Evolutionary conservation across 140 eudicot species (phyloP).

Genomic region (Bidens hawaiensis): DNA sequence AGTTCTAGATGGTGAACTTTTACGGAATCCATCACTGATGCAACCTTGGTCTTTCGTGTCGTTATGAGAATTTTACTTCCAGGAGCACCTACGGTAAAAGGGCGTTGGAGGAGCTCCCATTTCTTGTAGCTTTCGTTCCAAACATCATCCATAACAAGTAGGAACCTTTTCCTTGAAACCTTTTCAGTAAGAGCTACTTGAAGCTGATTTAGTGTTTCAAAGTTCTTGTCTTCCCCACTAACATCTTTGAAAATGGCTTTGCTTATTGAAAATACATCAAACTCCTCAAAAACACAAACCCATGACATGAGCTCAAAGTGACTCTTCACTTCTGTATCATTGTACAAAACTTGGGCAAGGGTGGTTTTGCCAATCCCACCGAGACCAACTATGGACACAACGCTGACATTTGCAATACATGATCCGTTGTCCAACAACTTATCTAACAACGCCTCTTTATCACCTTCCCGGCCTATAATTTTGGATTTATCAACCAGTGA

Average conservation of each 20-base stretch:
- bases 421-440: slow-evolving; percentile 13
- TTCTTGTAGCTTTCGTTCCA: slow-evolving; percentile 2
- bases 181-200: slow-evolving; percentile 19
- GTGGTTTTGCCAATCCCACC: too few species aligned
- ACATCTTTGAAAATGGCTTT: slow-evolving; percentile 16
- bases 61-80: slow-evolving; percentile 43
- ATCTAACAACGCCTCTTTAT: slow-evolving; percentile 22
- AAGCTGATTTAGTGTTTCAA: slow-evolving; percentile 15
- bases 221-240: not conserved
- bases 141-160: slow-evolving; percentile 8
- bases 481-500: slow-evolving; percentile 24
- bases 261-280: slow-evolving; percentile 10
- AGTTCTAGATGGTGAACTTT: not conserved
- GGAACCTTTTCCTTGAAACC: slow-evolving; percentile 6
- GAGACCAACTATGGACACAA: slow-evolving; percentile 34
- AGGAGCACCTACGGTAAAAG: slow-evolving; percentile 24
- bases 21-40: slow-evolving; percentile 8
- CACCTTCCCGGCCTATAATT: slow-evolving; percentile 28
- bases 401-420: not conserved
- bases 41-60: slow-evolving; percentile 28
- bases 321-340: slow-evolving; percentile 21
- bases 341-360: slow-evolving; percentile 27
- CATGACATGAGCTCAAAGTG: slow-evolving; percentile 33
- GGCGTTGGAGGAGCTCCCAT: slow-evolving; percentile 28
- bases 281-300: slow-evolving; percentile 30